These are phyloP conservation scores for Mortierella sp. DNA, from an alignment of 371 early-diverging fungal genomes.

Conservation along the genomic window DNA sequence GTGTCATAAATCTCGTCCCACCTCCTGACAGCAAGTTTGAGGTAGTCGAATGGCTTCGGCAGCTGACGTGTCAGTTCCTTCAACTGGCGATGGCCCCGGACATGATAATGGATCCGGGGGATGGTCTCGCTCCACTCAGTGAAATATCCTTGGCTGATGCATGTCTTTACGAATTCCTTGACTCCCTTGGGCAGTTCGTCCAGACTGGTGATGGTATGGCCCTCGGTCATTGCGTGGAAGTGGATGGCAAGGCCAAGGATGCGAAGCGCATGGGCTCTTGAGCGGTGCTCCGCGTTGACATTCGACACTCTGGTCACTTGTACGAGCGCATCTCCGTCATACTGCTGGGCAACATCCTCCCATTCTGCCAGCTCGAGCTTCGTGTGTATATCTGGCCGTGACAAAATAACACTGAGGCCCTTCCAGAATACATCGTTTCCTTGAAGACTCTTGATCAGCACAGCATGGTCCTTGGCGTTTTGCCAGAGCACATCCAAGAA, in stretches of 20 bases:
- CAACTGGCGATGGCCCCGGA: constrained; percentile 28
- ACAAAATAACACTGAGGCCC: constrained; percentile 25
- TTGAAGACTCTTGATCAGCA: constrained; percentile 34
- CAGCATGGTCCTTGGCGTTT: constrained; percentile 47
- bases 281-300: constrained; percentile 39
- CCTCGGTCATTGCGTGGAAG: constrained; percentile 23
- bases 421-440: constrained; percentile 43
- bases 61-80: constrained; percentile 12
- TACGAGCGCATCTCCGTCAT: constrained; percentile 15
- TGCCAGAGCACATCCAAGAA: constrained; percentile 46
- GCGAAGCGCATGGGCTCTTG: constrained; percentile 37
- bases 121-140: constrained; percentile 42
- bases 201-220: constrained; percentile 7
- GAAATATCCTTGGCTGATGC: constrained; percentile 20
- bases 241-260: constrained; percentile 45
- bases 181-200: constrained; percentile 34
- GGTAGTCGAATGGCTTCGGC: constrained; percentile 33
- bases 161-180: constrained; percentile 25
- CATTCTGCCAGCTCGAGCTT: constrained; percentile 22
- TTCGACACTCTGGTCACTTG: constrained; percentile 21
- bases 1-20: constrained; percentile 49
- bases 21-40: constrained; percentile 34
- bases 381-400: constrained; percentile 22
- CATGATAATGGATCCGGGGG: constrained; percentile 44
- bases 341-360: constrained; percentile 20